Evolutionary conservation across 768 basidiomycete genomes (phyloP), one percentile per base, ranked within the genome.

Genomic region (Artomyces pyxidatus): DNA sequence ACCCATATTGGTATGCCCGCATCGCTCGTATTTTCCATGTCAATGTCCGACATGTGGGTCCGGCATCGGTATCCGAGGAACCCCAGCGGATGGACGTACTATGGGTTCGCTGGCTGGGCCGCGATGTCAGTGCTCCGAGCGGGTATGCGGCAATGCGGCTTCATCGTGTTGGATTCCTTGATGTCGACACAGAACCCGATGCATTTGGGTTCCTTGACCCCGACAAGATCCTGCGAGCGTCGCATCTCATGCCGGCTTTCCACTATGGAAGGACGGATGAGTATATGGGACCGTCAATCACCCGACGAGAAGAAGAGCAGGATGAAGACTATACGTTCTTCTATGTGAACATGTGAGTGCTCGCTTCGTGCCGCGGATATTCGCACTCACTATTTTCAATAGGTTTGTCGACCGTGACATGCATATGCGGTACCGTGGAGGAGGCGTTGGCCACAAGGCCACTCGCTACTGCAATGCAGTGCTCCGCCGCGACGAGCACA

Each of bases 281-380:
- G 1, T n/a, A n/a, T n/a, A n/a, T n/a, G n/a, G n/a, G n/a, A n/a
- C n/a, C n/a, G n/a, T n/a, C n/a, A n/a, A n/a, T n/a, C n/a, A n/a
- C n/a, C n/a, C n/a, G n/a, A n/a, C n/a, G n/a, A n/a, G n/a, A n/a
- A n/a, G 32, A 35, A 11, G 32, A 35, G 32, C 32, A 35, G 11
- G 32, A 3, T 11, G 32, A 35, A 11, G 6, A 35, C 32, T 35
- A n/a, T n/a, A n/a, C n/a, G n/a, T n/a, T n/a, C n/a, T 65, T 61
- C 37, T 68, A 65, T 55, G 61, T 72, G 0, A 65, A 62, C 27
- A 59, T 65, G 71, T 72, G 45, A 40, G 64, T 59, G 0, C n/a
- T n/a, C n/a, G n/a, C n/a, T n/a, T n/a, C n/a, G n/a, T n/a, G n/a
- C n/a, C n/a, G n/a, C n/a, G n/a, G n/a, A n/a, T n/a, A n/a, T n/a